Conservation (phyloP, 805 yeast species). For the Candida vaughaniae region DNA sequence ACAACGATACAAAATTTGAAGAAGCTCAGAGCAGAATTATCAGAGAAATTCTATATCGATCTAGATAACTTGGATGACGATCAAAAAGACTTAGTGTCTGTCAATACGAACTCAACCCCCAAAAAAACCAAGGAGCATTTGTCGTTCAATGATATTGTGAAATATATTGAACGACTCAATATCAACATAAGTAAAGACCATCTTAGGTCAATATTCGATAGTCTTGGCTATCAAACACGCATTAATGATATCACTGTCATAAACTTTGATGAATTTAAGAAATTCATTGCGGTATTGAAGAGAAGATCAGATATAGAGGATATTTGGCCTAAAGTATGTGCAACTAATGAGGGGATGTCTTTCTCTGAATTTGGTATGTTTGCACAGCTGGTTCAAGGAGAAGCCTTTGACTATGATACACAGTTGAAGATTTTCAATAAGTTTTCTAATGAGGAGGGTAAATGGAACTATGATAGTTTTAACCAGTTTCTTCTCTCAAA, state of each 20-base stretch:
- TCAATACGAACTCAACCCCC: conserved; percentile 14
- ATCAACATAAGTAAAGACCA: conserved; percentile 63
- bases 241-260: conserved; percentile 33
- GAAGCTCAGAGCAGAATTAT: conserved; percentile 61
- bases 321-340: conserved; percentile 39
- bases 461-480: conserved; percentile 28
- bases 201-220: conserved; percentile 49
- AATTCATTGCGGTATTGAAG: conserved; percentile 68
- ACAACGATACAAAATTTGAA: conserved; percentile 59
- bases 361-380: conserved; percentile 35
- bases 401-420: conserved; percentile 22
- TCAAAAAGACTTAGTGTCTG: conserved; percentile 24
- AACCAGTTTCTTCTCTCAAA: conserved; percentile 36
- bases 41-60: conserved; percentile 51
- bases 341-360: conserved; percentile 16
- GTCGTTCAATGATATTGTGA: conserved; percentile 65
- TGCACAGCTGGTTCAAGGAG: conserved; percentile 47
- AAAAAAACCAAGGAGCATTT: conserved; percentile 33
- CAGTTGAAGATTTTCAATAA: conserved; percentile 26
- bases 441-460: conserved; percentile 17
- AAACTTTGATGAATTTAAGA: conserved; percentile 71
- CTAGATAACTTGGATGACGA: conserved; percentile 34
- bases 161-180: conserved; percentile 64
- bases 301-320: conserved; percentile 57
- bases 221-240: conserved; percentile 27